These are phyloP conservation scores for Ceratobasidium sp. DNA, from an alignment of 1,284 basidiomycete genomes.

Conservation along the genomic window DNA sequence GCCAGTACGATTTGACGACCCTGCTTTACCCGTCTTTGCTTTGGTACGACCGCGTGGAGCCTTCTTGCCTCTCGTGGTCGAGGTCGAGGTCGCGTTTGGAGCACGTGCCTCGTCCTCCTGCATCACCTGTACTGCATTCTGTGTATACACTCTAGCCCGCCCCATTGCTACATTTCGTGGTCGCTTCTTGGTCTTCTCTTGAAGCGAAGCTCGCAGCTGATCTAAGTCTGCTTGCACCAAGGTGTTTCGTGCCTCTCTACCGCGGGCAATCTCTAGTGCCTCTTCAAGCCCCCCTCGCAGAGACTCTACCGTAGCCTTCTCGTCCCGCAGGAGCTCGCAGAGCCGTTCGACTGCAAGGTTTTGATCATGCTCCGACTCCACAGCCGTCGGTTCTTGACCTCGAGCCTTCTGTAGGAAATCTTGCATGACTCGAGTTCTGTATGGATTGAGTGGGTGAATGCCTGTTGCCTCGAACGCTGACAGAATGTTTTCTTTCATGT, in stretches of 20 bases:
- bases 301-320: background rate
- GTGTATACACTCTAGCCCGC: background rate
- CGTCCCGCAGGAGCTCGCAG: background rate
- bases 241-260: background rate
- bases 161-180: background rate
- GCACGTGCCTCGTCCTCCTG: background rate
- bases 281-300: background rate
- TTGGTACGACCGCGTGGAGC: background rate
- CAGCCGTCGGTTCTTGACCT: background rate
- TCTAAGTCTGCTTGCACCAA: background rate
- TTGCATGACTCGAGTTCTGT: slow-evolving; percentile 17
- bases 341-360: background rate
- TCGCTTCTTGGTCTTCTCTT: slow-evolving; percentile 15
- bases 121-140: background rate
- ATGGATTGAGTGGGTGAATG: slow-evolving; percentile 52
- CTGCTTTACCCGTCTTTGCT: background rate
- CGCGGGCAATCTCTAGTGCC: background rate
- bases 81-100: background rate
- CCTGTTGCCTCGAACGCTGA: slow-evolving; percentile 54
- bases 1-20: background rate
- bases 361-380: background rate
- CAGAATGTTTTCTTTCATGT: slow-evolving; percentile 53
- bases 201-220: background rate
- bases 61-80: background rate
- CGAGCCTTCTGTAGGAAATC: background rate